Conservation (phyloP, 495 filamentous ascomycete genomes). For the Hypoxylon crocopeplum region DNA sequence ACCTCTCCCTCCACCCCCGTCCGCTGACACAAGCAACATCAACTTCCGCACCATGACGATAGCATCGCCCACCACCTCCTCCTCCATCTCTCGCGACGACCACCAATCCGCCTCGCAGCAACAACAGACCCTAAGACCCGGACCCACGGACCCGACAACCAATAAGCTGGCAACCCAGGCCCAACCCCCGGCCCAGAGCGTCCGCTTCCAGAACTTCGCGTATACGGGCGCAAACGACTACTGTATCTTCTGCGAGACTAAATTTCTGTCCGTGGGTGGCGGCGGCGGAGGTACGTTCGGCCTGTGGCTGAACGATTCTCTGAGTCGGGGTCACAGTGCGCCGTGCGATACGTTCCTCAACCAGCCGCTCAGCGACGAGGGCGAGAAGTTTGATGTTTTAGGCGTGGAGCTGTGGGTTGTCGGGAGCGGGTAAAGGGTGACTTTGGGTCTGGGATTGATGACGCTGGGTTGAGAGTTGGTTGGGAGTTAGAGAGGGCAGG, state of each 20-base stretch:
- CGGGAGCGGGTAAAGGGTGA: constrained; percentile 45
- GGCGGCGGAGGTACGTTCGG: constrained; percentile 89
- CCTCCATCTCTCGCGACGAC: constrained; percentile 37
- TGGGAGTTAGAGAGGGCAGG: not conserved
- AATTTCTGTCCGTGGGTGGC: constrained; percentile 85
- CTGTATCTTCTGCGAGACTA: constrained; percentile 87
- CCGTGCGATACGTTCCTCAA: constrained; percentile 92
- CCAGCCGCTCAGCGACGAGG: constrained; percentile 92
- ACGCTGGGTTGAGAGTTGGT: not conserved
- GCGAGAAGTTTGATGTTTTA: constrained; percentile 88
- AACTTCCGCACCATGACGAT: constrained; percentile 73
- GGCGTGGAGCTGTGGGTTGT: constrained; percentile 95
- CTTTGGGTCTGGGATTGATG: not conserved
- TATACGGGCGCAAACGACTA: constrained; percentile 95
- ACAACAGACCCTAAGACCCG: constrained; percentile 40
- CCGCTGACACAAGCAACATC: constrained; percentile 73
- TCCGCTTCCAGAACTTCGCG: constrained; percentile 95
- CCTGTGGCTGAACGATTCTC: constrained; percentile 87
- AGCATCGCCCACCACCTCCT: constrained; percentile 28
- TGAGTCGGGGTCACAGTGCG: constrained; percentile 84
- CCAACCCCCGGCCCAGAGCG: constrained; percentile 51
- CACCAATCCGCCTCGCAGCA: constrained; percentile 31
- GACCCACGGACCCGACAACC: constrained; percentile 14
- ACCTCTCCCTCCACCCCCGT: constrained; percentile 74
- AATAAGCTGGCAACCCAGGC: constrained; percentile 19